Base-by-base conservation (phyloP, 169 alveolate species). In the Eimeria sp. region DNA sequence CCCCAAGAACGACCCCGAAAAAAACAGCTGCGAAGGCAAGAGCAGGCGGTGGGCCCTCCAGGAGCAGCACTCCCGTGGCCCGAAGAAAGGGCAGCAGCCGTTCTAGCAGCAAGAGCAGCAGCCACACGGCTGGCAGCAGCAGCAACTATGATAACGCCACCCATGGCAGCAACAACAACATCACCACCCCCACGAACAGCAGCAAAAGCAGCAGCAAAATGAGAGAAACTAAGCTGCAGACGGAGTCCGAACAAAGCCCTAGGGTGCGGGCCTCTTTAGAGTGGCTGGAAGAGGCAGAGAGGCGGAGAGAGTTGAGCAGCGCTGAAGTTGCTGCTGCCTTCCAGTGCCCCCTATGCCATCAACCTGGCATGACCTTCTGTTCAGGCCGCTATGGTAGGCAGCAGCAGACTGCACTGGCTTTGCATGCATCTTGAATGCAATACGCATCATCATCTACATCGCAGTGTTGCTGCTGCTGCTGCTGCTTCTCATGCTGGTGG, bases 251-350 rank as follows among this genome's bases (percentile, higher is more conserved):
- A 20, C 76, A 30, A 23, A 76, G 78, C 14, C 95, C 62, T 6
- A 77, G 71, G 46, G 95, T 90, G 27, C 66, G 88, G 52, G 8
- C 14, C 0, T n/a, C 88, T 43, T 62, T 93, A 10, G 93, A 49
- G 52, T 56, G 78, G 74, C 80, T 87, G 91, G 93, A 62, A 14
- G 93, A 80, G 54, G 88, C 89, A 20, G 96, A 93, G 40, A 62
- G 93, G 20, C 66, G 96, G 18, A 56, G 96, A 4, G 49, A 58
- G 6, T 52, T 93, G 64, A 80, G 80, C 72, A 74, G 78, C 77
- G 52, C 91, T 8, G 96, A 93, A 60, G 93, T 82, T 40, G 96
- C 96, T 37, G 96, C 96, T 27, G 46, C 85, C 71, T 93, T 93
- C 33, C 33, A 62, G 16, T 93, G 96, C 56, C 96, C 96, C 33